phyloP scores from a whole-genome alignment of 176 grass and related monocot genomes.

The Paspalum notatum region DNA sequence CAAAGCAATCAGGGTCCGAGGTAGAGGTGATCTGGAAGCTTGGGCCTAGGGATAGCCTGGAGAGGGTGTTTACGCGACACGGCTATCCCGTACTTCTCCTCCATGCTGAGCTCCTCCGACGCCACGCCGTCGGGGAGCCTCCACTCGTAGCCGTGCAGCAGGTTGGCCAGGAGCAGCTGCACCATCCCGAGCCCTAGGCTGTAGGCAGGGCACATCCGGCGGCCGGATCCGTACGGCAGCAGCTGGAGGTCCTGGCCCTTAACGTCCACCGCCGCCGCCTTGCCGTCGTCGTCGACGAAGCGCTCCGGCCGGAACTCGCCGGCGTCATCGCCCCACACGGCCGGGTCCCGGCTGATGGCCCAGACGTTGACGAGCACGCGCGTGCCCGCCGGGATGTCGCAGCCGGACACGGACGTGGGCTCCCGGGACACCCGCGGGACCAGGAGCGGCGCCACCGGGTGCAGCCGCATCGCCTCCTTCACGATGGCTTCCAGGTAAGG shows the following conservation, averaged over 20 bases:
- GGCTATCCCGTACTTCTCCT: neutral
- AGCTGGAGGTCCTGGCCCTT: neutral
- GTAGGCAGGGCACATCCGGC: neutral
- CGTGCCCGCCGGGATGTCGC: too few species aligned
- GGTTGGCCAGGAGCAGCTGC: neutral
- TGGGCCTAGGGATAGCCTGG: neutral
- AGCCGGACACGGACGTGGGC: conserved; percentile 2
- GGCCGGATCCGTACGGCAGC: neutral
- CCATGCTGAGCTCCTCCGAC: neutral
- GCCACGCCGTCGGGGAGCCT: too few species aligned
- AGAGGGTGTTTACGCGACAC: neutral
- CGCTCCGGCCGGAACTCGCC: conserved; percentile 44
- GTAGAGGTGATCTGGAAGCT: neutral
- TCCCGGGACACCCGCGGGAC: conserved; percentile 18
- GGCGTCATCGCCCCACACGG: too few species aligned
- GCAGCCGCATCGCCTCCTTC: too few species aligned
- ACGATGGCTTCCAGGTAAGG: conserved; percentile 43
- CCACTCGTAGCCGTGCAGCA: neutral
- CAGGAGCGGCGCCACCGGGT: conserved; percentile 27
- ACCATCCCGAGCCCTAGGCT: neutral
- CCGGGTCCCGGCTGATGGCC: too few species aligned
- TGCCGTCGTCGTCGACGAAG: conserved; percentile 40
- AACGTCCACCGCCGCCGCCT: conserved; percentile 6
- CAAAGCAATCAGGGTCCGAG: too few species aligned
- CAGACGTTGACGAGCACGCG: too few species aligned